Evolutionary conservation across 768 basidiomycete species (phyloP), one percentile per base, ranked within the genome.

Genomic region (Psilocybe subaeruginosa): DNA sequence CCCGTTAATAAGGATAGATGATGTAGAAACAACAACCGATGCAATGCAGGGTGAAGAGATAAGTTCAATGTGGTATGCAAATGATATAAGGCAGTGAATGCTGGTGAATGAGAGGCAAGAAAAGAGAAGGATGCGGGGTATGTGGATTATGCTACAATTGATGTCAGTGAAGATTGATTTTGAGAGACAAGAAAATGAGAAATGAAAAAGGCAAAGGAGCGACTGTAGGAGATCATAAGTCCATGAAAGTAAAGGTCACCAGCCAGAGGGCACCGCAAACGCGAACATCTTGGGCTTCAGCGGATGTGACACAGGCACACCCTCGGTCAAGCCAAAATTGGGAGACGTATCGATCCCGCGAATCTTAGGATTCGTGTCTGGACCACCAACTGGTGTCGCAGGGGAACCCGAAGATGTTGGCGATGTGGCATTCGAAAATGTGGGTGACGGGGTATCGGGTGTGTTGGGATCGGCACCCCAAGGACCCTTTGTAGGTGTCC

Each of bases 221-320:
- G 53, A 55, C 51, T 8, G 51, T 50, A 47, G 51, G 29, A 56
- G 48, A 5, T 50, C 41, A 43, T 59, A 49, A 29, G 64, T 59
- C 55, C 23, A 55, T 11, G 19, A 71, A 69, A 62, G 65, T 64
- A 68, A 27, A 41, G 50, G 69, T 78, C 80, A 90, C 88, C 88
- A 90, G 17, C 79, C 77, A 1, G 87, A 77, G 0, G 86, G 85
- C 1, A 82, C 75, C 9, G 88, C 88, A 62, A 84, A 82, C 0
- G 88, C 86, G 47, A 87, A 90, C 80, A 87, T 87, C 70, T 86
- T 85, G 5, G 71, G 69, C 71, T 88, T 89, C 48, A 84, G 74
- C 0, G 82, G 81, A 56, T 84, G 78, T 17, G 74, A 65, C 29
- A 76, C 58, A 14, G 74, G 72, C 6, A 71, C 70, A 51, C 71